phyloP scores from a whole-genome alignment of 31 red algal genomes.

The Asparagopsis taxiformis region DNA sequence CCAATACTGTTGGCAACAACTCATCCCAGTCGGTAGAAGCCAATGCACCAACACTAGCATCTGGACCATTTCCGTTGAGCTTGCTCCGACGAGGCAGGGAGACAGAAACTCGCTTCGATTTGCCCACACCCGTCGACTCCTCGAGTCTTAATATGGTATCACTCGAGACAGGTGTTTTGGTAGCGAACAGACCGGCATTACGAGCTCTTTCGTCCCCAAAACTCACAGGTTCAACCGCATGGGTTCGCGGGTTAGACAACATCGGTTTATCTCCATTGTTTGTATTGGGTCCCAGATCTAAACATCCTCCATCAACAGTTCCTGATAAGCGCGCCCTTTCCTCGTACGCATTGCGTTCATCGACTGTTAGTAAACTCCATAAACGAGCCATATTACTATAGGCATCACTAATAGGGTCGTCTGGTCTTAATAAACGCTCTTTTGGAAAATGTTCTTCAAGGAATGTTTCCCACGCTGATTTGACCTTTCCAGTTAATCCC shows the following conservation, averaged over 20 bases:
- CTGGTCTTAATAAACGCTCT: conserved; percentile 66
- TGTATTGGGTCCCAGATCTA: background rate
- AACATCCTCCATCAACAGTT: background rate
- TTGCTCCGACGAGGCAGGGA: conserved; percentile 12
- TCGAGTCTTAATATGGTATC: too few species aligned
- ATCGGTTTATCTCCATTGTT: background rate
- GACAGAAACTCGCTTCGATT: conserved; percentile 3
- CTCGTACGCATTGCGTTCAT: conserved; percentile 53
- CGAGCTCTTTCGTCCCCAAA: background rate
- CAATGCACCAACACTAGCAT: background rate
- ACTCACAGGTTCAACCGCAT: background rate
- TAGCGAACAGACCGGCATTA: background rate
- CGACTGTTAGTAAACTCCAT: conserved; percentile 55
- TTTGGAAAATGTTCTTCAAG: conserved; percentile 61
- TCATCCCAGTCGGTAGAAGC: conserved; percentile 57
- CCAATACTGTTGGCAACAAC: conserved; percentile 28
- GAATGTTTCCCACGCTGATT: conserved; percentile 80
- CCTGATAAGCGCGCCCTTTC: conserved; percentile 16
- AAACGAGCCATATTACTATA: conserved; percentile 75
- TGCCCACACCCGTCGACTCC: background rate
- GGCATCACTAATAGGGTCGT: conserved; percentile 51
- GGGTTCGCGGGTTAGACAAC: background rate
- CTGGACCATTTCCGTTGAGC: background rate
- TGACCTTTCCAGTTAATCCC: conserved; percentile 37
- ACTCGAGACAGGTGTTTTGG: background rate